phyloP scores from a whole-genome alignment of 257 asterid species.

The Cruciata laevipes region DNA sequence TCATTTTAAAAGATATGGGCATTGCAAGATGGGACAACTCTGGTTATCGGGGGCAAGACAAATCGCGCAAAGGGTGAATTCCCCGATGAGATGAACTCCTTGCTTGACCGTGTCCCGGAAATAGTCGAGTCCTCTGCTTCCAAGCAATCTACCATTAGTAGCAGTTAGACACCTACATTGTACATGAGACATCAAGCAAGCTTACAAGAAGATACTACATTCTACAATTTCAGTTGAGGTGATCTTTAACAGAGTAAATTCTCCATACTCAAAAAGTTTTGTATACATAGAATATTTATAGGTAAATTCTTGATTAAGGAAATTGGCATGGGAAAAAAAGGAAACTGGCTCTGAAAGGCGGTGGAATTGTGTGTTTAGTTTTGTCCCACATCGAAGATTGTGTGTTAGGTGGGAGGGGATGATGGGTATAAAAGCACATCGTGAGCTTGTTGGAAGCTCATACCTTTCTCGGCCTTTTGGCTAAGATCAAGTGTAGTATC shows the following conservation, averaged over 20 bases:
- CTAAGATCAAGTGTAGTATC: conserved; percentile 52
- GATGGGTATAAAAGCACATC: not conserved
- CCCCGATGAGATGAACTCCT: conserved; percentile 54
- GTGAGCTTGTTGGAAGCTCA: not conserved
- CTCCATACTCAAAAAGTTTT: not conserved
- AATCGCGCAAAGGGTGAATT: conserved; percentile 76
- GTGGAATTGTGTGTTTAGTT: not conserved
- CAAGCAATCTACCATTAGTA: conserved; percentile 25
- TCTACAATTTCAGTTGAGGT: not conserved
- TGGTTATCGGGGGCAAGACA: conserved; percentile 78
- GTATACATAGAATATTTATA: not conserved
- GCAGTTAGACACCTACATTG: conserved; percentile 25
- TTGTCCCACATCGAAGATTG: not conserved
- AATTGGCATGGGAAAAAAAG: too few species aligned
- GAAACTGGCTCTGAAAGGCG: not conserved
- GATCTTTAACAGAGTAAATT: conserved; percentile 1
- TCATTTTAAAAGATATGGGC: conserved; percentile 58
- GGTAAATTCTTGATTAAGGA: too few species aligned
- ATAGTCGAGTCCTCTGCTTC: conserved; percentile 45
- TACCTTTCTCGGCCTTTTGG: conserved; percentile 57
- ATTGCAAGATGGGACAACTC: conserved; percentile 68
- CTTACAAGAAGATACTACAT: not conserved
- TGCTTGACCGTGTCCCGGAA: conserved; percentile 80
- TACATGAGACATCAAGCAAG: conserved; percentile 2
- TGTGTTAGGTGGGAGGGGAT: not conserved